Evolutionary conservation across 176 grass and related monocot species (phyloP).

Genomic region (Puccinellia tenuiflora): DNA sequence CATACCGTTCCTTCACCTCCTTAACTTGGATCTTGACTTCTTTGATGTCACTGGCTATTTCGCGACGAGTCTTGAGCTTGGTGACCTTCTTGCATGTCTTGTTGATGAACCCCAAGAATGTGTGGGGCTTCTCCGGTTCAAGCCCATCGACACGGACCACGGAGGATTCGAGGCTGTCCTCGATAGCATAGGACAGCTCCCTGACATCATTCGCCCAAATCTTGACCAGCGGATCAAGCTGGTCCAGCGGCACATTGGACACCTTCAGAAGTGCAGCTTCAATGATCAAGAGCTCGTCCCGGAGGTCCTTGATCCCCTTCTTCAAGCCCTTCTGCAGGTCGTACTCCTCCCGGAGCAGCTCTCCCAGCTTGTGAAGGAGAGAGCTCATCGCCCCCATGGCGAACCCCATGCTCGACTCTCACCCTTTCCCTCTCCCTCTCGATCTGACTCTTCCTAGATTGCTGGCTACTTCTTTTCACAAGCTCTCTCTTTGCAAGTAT

Average conservation of each 20-base stretch:
- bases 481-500: background rate
- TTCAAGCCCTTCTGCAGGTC: background rate
- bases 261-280: background rate
- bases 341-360: background rate
- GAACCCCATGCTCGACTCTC: background rate
- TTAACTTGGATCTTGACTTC: background rate
- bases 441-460: background rate
- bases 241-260: background rate
- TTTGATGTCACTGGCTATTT: background rate
- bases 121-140: background rate
- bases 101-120: background rate
- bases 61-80: background rate
- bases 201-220: background rate
- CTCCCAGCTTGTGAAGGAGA: background rate
- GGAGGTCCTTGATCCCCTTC: background rate
- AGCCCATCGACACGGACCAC: background rate
- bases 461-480: background rate
- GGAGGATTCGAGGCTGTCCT: background rate
- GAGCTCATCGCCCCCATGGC: background rate
- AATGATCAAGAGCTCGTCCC: background rate
- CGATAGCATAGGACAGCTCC: conserved; percentile 6
- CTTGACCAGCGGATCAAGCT: background rate
- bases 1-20: background rate
- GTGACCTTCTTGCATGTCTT: background rate
- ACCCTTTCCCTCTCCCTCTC: background rate